Evolutionary conservation across 129 eudicot species (phyloP).

Genomic region (Rutidosis leptorrhynchoides): DNA sequence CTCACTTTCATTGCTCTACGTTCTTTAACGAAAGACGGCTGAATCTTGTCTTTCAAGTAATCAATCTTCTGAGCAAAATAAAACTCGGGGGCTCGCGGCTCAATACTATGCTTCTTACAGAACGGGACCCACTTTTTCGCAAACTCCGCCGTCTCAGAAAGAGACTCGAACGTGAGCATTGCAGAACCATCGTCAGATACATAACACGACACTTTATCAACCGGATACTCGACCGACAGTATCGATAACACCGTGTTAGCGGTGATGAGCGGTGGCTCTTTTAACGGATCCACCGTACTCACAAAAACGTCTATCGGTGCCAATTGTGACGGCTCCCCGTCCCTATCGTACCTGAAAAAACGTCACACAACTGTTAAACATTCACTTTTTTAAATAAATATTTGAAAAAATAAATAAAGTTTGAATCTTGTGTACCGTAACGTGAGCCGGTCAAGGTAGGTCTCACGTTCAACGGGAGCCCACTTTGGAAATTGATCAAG

Average conservation of each 20-base stretch:
- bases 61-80: slow-evolving; percentile 89
- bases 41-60: slow-evolving; percentile 81
- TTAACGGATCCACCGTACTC: slow-evolving; percentile 90
- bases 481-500: slow-evolving; percentile 90
- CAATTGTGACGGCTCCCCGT: slow-evolving; percentile 85
- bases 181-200: slow-evolving; percentile 56
- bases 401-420: neutral
- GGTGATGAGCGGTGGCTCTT: slow-evolving; percentile 77
- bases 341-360: slow-evolving; percentile 61
- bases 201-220: slow-evolving; percentile 76
- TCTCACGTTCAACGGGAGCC: slow-evolving; percentile 81
- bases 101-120: slow-evolving; percentile 76
- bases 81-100: slow-evolving; percentile 91
- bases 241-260: slow-evolving; percentile 87
- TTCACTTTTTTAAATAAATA: neutral
- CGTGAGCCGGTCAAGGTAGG: slow-evolving; percentile 74
- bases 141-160: slow-evolving; percentile 48
- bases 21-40: slow-evolving; percentile 87
- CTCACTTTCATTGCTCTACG: slow-evolving; percentile 86
- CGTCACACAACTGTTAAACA: neutral
- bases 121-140: slow-evolving; percentile 77
- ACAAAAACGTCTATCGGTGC: slow-evolving; percentile 83
- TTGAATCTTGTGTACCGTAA: slow-evolving; percentile 44
- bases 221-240: slow-evolving; percentile 81
- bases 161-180: slow-evolving; percentile 47